These are phyloP conservation scores for Microbotryomycetes sp. DNA, from an alignment of 1,284 basidiomycete genomes.

Conservation along the genomic window DNA sequence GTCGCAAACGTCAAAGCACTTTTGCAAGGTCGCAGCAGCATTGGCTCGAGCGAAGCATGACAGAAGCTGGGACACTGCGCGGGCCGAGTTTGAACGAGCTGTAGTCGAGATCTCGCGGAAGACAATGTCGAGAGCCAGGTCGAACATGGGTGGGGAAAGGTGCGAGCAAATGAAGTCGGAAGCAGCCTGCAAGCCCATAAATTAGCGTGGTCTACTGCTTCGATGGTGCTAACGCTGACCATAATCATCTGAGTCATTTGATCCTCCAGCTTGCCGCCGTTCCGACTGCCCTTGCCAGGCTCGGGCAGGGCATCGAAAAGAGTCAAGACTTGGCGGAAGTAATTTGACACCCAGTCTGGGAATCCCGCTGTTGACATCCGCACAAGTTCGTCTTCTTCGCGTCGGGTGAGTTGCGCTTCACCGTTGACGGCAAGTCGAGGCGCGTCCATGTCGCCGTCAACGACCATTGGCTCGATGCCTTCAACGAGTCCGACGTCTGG, in stretches of 20 bases:
- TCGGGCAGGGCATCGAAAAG: slow-evolving; percentile 91
- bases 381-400: slow-evolving; percentile 65
- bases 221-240: slow-evolving; percentile 1
- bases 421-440: slow-evolving; percentile 35
- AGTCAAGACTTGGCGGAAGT: slow-evolving; percentile 76
- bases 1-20: slow-evolving; percentile 66
- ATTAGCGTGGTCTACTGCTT: neutral
- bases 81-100: slow-evolving; percentile 79
- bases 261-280: slow-evolving; percentile 81
- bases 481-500: slow-evolving; percentile 28
- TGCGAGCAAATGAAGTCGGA: slow-evolving; percentile 79
- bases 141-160: slow-evolving; percentile 78
- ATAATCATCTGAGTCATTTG: slow-evolving; percentile 72
- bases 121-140: slow-evolving; percentile 74
- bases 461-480: slow-evolving; percentile 15
- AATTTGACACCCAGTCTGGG: slow-evolving; percentile 82
- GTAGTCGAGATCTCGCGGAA: slow-evolving; percentile 77
- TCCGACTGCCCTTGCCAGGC: slow-evolving; percentile 49
- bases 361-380: slow-evolving; percentile 72
- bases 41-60: slow-evolving; percentile 75
- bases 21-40: slow-evolving; percentile 66
- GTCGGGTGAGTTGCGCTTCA: slow-evolving; percentile 51
- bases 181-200: slow-evolving; percentile 47
- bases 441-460: slow-evolving; percentile 22
- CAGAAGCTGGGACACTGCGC: slow-evolving; percentile 82